A percentile compares a stretch with the other conserved stretches of the same genome.
Conservation (phyloP, 1,284 basidiomycete genomes). For the Ganoderma lingzhi region DNA sequence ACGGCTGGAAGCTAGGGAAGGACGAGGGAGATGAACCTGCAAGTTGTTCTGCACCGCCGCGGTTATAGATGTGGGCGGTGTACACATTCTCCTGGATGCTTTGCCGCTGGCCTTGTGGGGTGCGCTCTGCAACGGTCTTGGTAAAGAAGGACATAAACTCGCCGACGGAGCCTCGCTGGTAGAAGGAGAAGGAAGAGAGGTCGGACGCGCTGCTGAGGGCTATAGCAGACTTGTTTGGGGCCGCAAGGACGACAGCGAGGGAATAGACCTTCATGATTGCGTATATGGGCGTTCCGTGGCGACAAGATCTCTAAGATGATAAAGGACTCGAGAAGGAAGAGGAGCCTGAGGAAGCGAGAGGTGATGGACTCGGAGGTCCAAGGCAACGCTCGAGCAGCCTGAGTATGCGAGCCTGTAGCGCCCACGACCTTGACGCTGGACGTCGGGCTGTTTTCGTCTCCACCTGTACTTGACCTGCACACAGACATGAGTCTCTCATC, state of each 20-base stretch:
- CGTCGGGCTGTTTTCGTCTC: slow-evolving; percentile 1
- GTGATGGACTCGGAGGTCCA: too few species aligned
- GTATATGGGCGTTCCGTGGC: neutral
- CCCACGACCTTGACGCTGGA: neutral
- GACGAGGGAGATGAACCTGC: slow-evolving; percentile 63
- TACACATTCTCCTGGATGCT: slow-evolving; percentile 96
- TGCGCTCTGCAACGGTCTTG: slow-evolving; percentile 93
- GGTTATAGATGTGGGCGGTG: slow-evolving; percentile 92
- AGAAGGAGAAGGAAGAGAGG: slow-evolving; percentile 93
- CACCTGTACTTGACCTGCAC: neutral
- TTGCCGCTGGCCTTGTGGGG: slow-evolving; percentile 87
- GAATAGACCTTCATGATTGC: slow-evolving; percentile 75
- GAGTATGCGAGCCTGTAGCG: neutral
- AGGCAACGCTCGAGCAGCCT: too few species aligned
- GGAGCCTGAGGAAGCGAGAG: neutral
- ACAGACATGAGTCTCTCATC: slow-evolving; percentile 44
- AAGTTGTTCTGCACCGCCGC: slow-evolving; percentile 82
- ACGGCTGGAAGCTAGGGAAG: neutral
- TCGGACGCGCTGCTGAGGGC: slow-evolving; percentile 83
- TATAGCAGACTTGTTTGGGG: slow-evolving; percentile 65
- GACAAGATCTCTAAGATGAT: neutral
- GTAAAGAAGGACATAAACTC: slow-evolving; percentile 95
- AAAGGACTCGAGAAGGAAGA: neutral
- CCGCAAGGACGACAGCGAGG: slow-evolving; percentile 67
- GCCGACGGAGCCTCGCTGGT: slow-evolving; percentile 85